phyloP scores from a whole-genome alignment of 495 filamentous ascomycete genomes.

The Talaromyces adpressus region DNA sequence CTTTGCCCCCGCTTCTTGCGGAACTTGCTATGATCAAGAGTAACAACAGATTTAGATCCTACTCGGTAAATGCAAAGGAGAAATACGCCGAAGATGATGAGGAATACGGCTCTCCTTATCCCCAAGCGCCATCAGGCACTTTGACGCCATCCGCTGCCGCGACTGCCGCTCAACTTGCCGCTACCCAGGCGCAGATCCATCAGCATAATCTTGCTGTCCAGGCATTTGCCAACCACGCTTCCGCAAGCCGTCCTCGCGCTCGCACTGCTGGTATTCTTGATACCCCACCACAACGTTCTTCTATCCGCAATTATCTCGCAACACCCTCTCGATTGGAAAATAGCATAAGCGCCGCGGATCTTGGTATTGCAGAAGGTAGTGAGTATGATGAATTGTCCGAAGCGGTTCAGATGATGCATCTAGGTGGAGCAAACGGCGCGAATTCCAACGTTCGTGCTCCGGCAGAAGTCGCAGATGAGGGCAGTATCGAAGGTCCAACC shows the following conservation, averaged over 20 bases:
- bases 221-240: conserved; percentile 78
- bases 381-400: conserved; percentile 68
- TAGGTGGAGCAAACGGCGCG: conserved; percentile 54
- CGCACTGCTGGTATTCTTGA: conserved; percentile 88
- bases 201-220: conserved; percentile 92
- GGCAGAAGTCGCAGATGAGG: conserved; percentile 53
- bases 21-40: conserved; percentile 72
- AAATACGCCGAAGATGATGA: conserved; percentile 94
- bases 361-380: conserved; percentile 61
- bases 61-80: conserved; percentile 97
- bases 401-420: conserved; percentile 71
- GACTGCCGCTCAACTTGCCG: conserved; percentile 64
- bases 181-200: conserved; percentile 84
- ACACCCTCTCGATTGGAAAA: conserved; percentile 73
- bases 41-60: conserved; percentile 85
- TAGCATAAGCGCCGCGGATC: conserved; percentile 74
- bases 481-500: conserved; percentile 81
- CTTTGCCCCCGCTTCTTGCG: conserved; percentile 65
- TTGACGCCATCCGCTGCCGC: conserved; percentile 62
- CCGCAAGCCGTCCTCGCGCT: conserved; percentile 75
- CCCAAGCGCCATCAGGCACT: conserved; percentile 58
- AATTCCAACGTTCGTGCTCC: conserved; percentile 43
- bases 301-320: conserved; percentile 71
- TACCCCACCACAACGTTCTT: conserved; percentile 62
- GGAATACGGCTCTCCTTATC: conserved; percentile 54